Evolutionary conservation across 108 stramenopile species (phyloP).

Genomic region (Pseudonitzschia multiseries): DNA sequence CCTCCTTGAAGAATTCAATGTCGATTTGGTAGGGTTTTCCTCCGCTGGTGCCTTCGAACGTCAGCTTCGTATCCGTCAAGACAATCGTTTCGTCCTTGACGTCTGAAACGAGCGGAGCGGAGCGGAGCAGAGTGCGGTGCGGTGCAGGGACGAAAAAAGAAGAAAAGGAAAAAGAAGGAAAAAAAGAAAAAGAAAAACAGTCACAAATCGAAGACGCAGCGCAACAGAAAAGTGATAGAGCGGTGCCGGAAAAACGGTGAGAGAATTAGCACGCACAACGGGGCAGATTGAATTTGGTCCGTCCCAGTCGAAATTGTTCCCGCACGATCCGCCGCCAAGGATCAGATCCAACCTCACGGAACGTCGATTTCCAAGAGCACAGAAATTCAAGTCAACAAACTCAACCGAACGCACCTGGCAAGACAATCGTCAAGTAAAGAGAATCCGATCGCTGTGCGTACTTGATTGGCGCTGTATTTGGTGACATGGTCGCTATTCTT

Average conservation of each 20-base stretch:
- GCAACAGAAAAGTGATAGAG: background rate
- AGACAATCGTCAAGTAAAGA: slow-evolving; percentile 88
- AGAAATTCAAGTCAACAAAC: background rate
- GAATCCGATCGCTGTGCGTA: slow-evolving; percentile 94
- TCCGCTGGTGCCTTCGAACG: slow-evolving; percentile 78
- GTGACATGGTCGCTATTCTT: slow-evolving; percentile 14
- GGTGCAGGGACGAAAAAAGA: background rate
- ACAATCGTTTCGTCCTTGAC: slow-evolving; percentile 90
- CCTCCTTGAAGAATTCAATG: slow-evolving; percentile 87
- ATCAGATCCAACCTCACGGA: background rate
- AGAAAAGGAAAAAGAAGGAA: background rate
- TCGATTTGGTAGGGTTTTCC: slow-evolving; percentile 82
- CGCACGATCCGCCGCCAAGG: background rate
- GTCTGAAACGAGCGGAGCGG: slow-evolving; percentile 39
- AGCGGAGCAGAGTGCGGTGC: background rate
- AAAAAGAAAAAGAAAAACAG: background rate
- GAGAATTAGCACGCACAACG: background rate
- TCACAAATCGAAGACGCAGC: background rate
- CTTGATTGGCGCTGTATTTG: slow-evolving; percentile 86
- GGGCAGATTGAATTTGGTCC: too few species aligned
- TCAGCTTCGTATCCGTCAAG: slow-evolving; percentile 75
- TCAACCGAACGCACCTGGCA: slow-evolving; percentile 61
- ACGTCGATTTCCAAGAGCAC: too few species aligned
- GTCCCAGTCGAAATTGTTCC: too few species aligned
- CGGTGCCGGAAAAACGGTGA: background rate